These are phyloP conservation scores for Mycena pura DNA, from an alignment of 768 basidiomycete genomes.

Conservation along the genomic window DNA sequence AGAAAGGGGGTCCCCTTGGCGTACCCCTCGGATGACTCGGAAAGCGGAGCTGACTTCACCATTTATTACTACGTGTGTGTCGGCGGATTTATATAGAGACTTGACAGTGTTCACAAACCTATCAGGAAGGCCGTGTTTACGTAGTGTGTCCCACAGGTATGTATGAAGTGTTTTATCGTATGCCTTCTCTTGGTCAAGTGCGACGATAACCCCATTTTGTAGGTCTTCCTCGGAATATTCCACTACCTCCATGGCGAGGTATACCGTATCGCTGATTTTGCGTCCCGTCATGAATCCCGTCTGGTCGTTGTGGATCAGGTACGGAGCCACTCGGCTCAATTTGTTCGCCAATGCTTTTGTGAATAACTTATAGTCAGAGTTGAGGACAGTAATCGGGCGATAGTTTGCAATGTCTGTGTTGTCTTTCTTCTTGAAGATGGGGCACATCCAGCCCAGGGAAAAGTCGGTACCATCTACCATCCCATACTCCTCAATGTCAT, in stretches of 20 bases:
- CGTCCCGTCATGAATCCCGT: conserved; percentile 31
- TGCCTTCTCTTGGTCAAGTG: no score
- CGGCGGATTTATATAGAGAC: conserved; percentile 21
- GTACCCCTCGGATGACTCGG: conserved; percentile 15
- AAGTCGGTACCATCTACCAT: not conserved
- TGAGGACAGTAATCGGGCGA: not conserved
- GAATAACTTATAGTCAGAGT: conserved; percentile 1
- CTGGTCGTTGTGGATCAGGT: conserved; percentile 1
- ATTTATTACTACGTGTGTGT: conserved; percentile 16
- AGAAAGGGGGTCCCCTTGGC: conserved; percentile 46
- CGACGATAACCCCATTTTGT: conserved; percentile 9
- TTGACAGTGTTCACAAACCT: conserved; percentile 19
- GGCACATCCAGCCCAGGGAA: conserved; percentile 8
- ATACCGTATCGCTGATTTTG: conserved; percentile 29
- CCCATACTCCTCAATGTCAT: conserved; percentile 8
- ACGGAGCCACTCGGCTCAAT: not conserved
- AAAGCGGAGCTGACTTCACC: conserved; percentile 21
- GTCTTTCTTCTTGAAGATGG: conserved; percentile 12
- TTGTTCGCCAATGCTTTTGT: not conserved
- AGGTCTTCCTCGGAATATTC: conserved; percentile 8
- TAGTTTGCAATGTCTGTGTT: conserved; percentile 5
- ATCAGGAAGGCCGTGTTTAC: not conserved
- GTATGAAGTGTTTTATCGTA: conserved; percentile 30
- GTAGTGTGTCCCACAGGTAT: conserved; percentile 7
- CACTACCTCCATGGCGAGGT: conserved; percentile 21